Evolutionary conservation across 2,329 filamentous ascomycete species (phyloP), one percentile per base, ranked within the genome.

Genomic region (Phialophora expanda): DNA sequence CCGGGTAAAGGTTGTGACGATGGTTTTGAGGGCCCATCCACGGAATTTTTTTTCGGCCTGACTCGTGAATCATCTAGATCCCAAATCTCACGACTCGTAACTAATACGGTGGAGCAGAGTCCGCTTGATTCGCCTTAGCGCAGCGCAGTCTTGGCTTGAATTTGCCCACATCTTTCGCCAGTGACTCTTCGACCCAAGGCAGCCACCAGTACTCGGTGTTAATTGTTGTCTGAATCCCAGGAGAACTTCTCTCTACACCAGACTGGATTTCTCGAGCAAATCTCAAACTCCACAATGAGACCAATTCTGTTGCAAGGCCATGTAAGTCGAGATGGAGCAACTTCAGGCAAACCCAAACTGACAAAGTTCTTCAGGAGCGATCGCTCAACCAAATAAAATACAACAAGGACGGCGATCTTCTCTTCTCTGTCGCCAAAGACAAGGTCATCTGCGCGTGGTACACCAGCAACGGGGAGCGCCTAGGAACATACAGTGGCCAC

Each of bases 381-480:
- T 92, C 93, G 82, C 87, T 97, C 81, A 97, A 92, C 78, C 93
- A 97, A 82, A 94, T 97, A 81, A 92, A 89, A 89, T 97, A 92
- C 84, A 96, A 93, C 82, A 87, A 88, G 81, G 95, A 99, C 83
- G 95, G 95, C 82, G 95, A 99, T 78, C 87, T 98, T 73, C 89
- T 98, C 78, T 97, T 98, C 85, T 97, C 93, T 70, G 91, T 93
- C 68, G 88, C 92, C 74, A 98, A 98, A 84, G 94, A 98, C 81
- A 94, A 97, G 82, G 88, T 96, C 77, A 92, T 97, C 76, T 97
- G 94, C 85, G 94, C 88, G 72, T 99, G 95, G 95, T 98, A 88
- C 83, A 90, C 93, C 72, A 93, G 96, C 84, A 99, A 99, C 81
- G 95, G 95, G 83, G 95, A 99, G 85, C 91, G 95, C 76, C 87